phyloP scores from a whole-genome alignment of 371 early-diverging fungal species.

The Mucor irregularis region DNA sequence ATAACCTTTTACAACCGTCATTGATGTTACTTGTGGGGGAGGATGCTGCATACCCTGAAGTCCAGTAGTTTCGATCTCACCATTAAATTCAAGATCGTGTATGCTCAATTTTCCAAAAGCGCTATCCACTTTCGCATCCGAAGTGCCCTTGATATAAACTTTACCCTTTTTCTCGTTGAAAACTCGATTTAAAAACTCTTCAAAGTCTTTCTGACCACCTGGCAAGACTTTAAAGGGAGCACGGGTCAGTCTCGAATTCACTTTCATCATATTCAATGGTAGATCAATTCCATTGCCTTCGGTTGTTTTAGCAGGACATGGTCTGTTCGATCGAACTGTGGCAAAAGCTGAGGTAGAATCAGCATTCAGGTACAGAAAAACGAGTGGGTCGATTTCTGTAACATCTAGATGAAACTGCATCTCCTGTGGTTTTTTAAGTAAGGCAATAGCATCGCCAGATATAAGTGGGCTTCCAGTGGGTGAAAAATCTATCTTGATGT shows the following conservation, averaged over 20 bases:
- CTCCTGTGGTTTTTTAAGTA: slow-evolving; percentile 40
- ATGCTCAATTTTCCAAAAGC: slow-evolving; percentile 42
- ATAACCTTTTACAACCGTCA: slow-evolving; percentile 31
- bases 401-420: slow-evolving; percentile 49
- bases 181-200: slow-evolving; percentile 24
- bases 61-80: slow-evolving; percentile 42
- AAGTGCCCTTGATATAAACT: slow-evolving; percentile 42
- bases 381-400: slow-evolving; percentile 33
- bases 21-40: slow-evolving; percentile 34
- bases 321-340: slow-evolving; percentile 24
- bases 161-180: slow-evolving; percentile 19
- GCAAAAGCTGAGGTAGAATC: slow-evolving; percentile 42
- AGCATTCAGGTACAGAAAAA: slow-evolving; percentile 32
- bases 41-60: slow-evolving; percentile 39
- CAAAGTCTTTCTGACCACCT: slow-evolving; percentile 45
- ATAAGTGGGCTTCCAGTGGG: slow-evolving; percentile 23
- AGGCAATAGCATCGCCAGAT: slow-evolving; percentile 38
- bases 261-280: slow-evolving; percentile 16
- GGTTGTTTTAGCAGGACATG: slow-evolving; percentile 37
- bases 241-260: slow-evolving; percentile 26
- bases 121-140: slow-evolving; percentile 39
- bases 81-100: slow-evolving; percentile 40
- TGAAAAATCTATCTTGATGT: slow-evolving; percentile 47
- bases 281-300: slow-evolving; percentile 18
- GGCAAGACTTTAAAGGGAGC: slow-evolving; percentile 45